Evolutionary conservation across 495 filamentous ascomycete genomes (phyloP), one percentile per base, ranked within the genome.

Genomic region (Clavariopsis aquatica): DNA sequence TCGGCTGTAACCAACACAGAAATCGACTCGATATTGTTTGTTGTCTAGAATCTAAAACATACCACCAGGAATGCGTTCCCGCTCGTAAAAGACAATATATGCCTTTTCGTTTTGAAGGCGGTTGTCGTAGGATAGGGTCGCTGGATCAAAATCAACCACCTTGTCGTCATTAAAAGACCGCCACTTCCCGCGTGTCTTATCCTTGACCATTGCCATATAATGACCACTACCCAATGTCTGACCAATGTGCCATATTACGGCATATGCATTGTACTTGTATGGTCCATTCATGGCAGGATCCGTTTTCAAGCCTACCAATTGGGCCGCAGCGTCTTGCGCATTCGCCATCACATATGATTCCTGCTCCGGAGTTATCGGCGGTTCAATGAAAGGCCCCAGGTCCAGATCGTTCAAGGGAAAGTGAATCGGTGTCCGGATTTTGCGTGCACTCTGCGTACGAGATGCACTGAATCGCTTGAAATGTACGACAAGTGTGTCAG

Each of bases 251-350:
- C 87, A 82, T 24, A 88, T 78, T 1, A 91, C 87, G 0, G 81
- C 88, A 70, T 90, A 91, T n/a, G 84, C 79, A 68, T 90, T 85
- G 65, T 91, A 91, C 8, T 78, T 79, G 64, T 86, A 90, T 0
- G 88, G 88, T 9, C 83, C 83, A 38, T 78, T 85, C 46, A 84
- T 86, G 24, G 83, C 76, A 0, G 76, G 69, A 52, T 80, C 78
- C n/a, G 71, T 60, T 45, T 72, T 65, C 12, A 66, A 27, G 5
- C 36, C 55, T 0, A 26, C 51, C 12, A 67, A 22, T 24, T 64
- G 47, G 0, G 26, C 31, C 12, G 26, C 49, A 0, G 26, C 59
- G 22, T 64, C 68, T 19, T 53, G 28, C 0, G 51, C 49, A 31
- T 52, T 36, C 3, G 34, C 10, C 24, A 31, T 66, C 57, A 70